These are phyloP conservation scores for Ceratocystis variospora DNA, from an alignment of 2,329 filamentous ascomycete species.

Conservation along the genomic window DNA sequence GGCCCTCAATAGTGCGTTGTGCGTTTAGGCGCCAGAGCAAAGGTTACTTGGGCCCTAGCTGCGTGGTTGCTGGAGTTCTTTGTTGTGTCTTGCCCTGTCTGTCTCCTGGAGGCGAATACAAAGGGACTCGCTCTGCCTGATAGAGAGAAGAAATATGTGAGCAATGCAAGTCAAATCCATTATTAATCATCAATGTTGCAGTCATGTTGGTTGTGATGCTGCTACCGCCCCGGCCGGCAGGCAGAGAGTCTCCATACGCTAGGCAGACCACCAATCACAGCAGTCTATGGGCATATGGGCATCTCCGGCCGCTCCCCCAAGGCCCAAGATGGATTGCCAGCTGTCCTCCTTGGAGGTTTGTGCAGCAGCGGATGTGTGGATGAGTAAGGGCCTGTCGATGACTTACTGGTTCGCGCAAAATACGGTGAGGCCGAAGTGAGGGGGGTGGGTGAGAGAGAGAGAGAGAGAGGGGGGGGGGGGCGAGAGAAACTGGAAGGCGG, in stretches of 20 bases:
- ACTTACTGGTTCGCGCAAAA: background rate
- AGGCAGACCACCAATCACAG: background rate
- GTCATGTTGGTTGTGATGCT: background rate
- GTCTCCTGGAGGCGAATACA: background rate
- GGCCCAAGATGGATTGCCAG: background rate
- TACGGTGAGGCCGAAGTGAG: background rate
- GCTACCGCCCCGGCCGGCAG: background rate
- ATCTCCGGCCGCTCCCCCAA: background rate
- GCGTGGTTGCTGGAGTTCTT: background rate
- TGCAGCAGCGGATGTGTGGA: background rate
- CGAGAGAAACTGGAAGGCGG: background rate
- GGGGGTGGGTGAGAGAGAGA: background rate
- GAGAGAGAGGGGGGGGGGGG: background rate
- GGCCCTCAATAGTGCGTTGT: background rate
- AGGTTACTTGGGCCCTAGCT: background rate
- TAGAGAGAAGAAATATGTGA: constrained; percentile 1
- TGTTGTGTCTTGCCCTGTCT: background rate
- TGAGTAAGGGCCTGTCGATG: background rate
- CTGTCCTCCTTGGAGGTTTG: background rate
- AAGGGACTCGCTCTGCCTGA: background rate
- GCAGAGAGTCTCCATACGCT: background rate
- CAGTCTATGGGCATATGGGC: background rate
- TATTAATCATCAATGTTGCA: background rate
- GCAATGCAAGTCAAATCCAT: background rate
- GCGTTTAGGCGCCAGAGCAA: background rate